Base-by-base conservation (phyloP, 2,329 filamentous ascomycete species). In the Davidsoniella australis region DNA sequence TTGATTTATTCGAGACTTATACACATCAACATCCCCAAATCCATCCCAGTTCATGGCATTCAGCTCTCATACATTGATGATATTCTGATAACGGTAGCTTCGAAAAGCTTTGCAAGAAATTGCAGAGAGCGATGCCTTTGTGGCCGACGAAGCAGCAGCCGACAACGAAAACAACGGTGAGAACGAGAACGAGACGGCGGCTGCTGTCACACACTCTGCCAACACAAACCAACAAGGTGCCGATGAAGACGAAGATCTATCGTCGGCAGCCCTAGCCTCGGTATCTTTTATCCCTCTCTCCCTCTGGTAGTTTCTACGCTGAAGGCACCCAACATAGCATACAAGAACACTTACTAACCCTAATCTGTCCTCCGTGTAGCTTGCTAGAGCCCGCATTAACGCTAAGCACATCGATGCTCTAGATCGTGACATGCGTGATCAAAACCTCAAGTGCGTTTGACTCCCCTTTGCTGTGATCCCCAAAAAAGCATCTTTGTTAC, bases 241-340 rank as follows among this genome's bases (percentile, higher is more conserved):
- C 33, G 75, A 72, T 61, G 69, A 74, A 58, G 76, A 80, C 61
- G 70, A 74, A 58, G 76, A 80, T 61, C 67, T 75, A 67, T 76
- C 75, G 63, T 80, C 76, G 61, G 68, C 70, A 61, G 77, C 76
- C 64, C 69, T 80, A 65, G 76, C 76, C 67, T 75, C 73, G 76
- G 77, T 81, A 73, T 71, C 77, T 68, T 60, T 64, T 23, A 63
- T 65, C 69, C 69, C 64, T 64, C 40, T 38, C 38, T 43, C 47
- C 17, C 63, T 61, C 65, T 67, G 62, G 59, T 53, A 29, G 60
- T 45, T 39, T 47, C 23, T 37, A 33, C 5, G 20, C 20, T 23
- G 20, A 23, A 23, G 6, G 29, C 3, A 12, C 5, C 5, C 18
- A 46, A 46, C 44, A n/a, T 14, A 9, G 29, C 29, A 33, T 12